A percentile compares a stretch with the other conserved stretches of the same genome.
These are phyloP conservation scores for Purshia tridentata DNA, from an alignment of 306 rosid species.

Conservation along the genomic window DNA sequence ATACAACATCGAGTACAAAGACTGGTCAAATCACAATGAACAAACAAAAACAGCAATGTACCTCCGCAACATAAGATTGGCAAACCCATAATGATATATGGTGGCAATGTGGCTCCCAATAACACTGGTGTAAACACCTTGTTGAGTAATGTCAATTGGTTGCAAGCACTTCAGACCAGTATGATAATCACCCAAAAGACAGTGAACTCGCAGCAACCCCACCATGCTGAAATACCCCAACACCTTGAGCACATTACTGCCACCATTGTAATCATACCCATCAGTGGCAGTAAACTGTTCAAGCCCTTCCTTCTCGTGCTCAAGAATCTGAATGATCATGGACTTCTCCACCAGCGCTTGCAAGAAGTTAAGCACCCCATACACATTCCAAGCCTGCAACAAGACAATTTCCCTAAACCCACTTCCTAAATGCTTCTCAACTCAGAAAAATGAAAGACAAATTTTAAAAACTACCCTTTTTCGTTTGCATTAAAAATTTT, in stretches of 20 bases:
- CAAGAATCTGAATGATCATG: conserved; percentile 73
- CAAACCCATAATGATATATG: conserved; percentile 93
- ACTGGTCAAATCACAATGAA: neutral
- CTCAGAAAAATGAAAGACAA: too few species aligned
- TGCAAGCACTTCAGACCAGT: conserved; percentile 80
- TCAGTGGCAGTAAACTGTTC: conserved; percentile 84
- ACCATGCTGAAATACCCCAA: conserved; percentile 97
- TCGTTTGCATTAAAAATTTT: too few species aligned
- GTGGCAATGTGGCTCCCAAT: conserved; percentile 93
- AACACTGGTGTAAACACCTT: conserved; percentile 76
- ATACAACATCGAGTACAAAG: neutral
- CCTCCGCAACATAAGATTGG: conserved; percentile 97
- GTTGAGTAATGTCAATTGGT: conserved; percentile 84
- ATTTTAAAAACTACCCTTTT: too few species aligned
- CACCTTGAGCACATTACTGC: conserved; percentile 97
- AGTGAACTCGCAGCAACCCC: conserved; percentile 89
- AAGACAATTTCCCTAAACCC: neutral
- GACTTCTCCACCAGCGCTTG: conserved; percentile 97
- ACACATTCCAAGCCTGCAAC: conserved; percentile 89
- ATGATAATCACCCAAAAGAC: conserved; percentile 95
- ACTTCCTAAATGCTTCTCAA: neutral
- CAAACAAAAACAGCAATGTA: conserved; percentile 17
- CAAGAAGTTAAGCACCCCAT: conserved; percentile 86
- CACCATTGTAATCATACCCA: conserved; percentile 89
- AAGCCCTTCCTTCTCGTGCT: conserved; percentile 84